Base-by-base conservation (phyloP, 306 rosid species). In the Myrica gale region DNA sequence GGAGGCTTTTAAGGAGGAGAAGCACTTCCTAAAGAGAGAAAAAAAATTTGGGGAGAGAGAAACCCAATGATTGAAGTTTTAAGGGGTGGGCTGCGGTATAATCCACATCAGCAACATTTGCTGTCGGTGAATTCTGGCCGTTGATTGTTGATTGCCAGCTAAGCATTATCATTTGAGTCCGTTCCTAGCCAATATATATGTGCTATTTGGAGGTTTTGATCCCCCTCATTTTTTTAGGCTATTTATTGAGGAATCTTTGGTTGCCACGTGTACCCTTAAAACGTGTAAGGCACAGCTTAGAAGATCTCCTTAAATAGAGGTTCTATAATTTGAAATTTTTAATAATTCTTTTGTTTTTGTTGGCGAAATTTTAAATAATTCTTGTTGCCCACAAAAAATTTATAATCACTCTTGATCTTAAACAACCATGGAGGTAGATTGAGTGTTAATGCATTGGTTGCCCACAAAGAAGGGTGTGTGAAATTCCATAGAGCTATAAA, bases 91-190 rank as follows among this genome's bases (percentile, higher is more conserved):
- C 77, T 67, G 68, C 15, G 71, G 82, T 72, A 83, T 78, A 78
- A 68, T 82, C 93, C 96, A 89, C 90, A 48, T 91, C 84, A 81
- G 80, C 87, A 62, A 43, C 56, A 42, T 19, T 68, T 80, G 81
- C 79, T 63, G 85, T 81, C 81, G 66, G 82, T 56, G 73, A 68
- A 84, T 75, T 76, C 71, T 86, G 79, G 75, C 86, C 89, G 67
- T 89, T 77, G 91, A 91, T 88, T 76, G 72, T 82, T 73, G 79
- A 78, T 85, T 85, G 89, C 95, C 97, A 91, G 90, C 91, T 82
- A 86, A 86, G 91, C 90, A 82, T 76, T 67, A 74, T 84, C 82
- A 60, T 85, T 47, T 56, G 77, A 74, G 55, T 72, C 76, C 69
- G 15, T 78, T 81, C 79, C 69, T 85, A 84, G 57, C 90, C 80